Evolutionary conservation across 257 asterid genomes (phyloP).

Genomic region (Solanum rostratum): DNA sequence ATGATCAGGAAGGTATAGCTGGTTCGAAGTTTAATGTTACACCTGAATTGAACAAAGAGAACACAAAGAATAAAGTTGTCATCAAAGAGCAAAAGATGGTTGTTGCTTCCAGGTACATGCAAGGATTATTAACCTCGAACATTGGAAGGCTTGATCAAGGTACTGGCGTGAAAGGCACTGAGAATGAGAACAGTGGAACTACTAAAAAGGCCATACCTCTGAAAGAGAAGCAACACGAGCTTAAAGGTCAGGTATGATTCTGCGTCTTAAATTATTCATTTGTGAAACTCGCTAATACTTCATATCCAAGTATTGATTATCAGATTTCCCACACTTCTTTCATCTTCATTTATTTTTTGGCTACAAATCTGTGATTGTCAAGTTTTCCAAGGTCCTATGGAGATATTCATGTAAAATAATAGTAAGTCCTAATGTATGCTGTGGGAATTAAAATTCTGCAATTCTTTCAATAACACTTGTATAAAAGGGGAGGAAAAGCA

Average conservation of each 20-base stretch:
- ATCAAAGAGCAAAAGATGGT: conserved; percentile 71
- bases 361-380: not conserved
- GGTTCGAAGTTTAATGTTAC: not conserved
- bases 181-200: conserved; percentile 20
- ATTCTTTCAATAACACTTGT: not conserved
- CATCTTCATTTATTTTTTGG: not conserved
- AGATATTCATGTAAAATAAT: not conserved
- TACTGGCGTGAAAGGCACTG: conserved; percentile 8
- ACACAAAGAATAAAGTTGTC: conserved; percentile 37
- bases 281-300: not conserved
- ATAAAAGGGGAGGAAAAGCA: not conserved
- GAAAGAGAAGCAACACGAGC: conserved; percentile 38
- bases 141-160: conserved; percentile 24
- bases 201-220: conserved; percentile 20
- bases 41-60: conserved; percentile 20
- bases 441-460: not conserved
- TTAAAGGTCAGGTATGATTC: conserved; percentile 50
- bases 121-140: conserved; percentile 41
- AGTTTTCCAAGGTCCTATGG: not conserved
- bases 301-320: not conserved
- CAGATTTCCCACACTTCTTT: not conserved
- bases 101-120: conserved; percentile 78
- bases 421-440: not conserved
- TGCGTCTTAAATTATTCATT: not conserved
- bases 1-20: conserved; percentile 11